Evolutionary conservation across 1,284 basidiomycete genomes (phyloP).

Genomic region (Fomitopsis pinicola): DNA sequence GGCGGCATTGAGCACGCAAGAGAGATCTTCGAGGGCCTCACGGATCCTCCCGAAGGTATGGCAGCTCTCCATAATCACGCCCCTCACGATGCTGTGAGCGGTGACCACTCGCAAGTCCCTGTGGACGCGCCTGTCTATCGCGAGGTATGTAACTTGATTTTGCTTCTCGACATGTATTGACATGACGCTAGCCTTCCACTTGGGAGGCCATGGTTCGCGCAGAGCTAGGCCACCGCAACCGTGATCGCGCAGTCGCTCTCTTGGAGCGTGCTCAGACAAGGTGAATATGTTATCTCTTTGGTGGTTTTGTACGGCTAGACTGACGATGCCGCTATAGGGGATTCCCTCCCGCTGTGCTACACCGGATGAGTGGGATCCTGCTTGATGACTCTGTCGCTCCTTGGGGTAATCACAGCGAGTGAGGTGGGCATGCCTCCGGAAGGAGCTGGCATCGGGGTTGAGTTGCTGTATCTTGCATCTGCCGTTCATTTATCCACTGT

Average conservation of each 20-base stretch:
- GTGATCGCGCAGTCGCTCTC: slow-evolving; percentile 66
- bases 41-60: slow-evolving; percentile 83
- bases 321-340: slow-evolving; percentile 39
- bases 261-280: slow-evolving; percentile 75
- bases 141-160: slow-evolving; percentile 57
- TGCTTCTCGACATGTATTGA: neutral
- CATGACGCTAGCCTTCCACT: slow-evolving; percentile 56
- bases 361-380: slow-evolving; percentile 40
- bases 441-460: neutral
- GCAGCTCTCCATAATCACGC: slow-evolving; percentile 90
- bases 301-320: neutral
- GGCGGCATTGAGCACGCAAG: slow-evolving; percentile 72
- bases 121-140: slow-evolving; percentile 71
- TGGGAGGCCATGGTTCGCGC: slow-evolving; percentile 96
- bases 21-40: slow-evolving; percentile 79
- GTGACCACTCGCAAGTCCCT: slow-evolving; percentile 12
- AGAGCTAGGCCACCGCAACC: slow-evolving; percentile 79
- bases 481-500: neutral
- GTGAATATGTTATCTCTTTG: slow-evolving; percentile 33
- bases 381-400: slow-evolving; percentile 31
- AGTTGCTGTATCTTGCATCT: neutral
- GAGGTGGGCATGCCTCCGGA: neutral
- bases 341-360: slow-evolving; percentile 53
- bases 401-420: slow-evolving; percentile 25
- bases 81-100: slow-evolving; percentile 45